Conservation (phyloP, 2,329 filamentous ascomycete genomes). For the Fusarium sp. region DNA sequence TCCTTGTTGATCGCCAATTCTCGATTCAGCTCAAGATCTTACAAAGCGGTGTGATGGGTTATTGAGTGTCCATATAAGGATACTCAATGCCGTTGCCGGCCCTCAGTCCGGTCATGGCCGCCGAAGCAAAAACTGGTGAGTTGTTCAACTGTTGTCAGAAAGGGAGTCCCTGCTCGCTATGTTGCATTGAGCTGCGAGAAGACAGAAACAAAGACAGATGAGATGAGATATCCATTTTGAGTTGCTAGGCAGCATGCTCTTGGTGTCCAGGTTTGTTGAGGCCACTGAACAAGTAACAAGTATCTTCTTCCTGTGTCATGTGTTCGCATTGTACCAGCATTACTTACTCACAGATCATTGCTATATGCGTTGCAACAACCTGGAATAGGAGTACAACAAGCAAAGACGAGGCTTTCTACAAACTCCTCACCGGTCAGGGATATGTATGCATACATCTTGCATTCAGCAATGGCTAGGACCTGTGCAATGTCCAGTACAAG, state of each 20-base stretch:
- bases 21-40: background rate
- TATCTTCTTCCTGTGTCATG: background rate
- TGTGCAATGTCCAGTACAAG: background rate
- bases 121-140: background rate
- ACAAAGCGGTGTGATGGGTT: background rate
- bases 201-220: background rate
- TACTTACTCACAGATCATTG: background rate
- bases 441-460: background rate
- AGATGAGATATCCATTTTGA: background rate
- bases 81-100: background rate
- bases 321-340: background rate
- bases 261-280: background rate
- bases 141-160: background rate
- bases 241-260: background rate
- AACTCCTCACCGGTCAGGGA: background rate
- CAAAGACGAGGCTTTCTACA: background rate
- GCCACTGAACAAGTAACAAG: background rate
- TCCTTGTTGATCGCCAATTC: conserved; percentile 2
- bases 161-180: background rate
- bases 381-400: background rate
- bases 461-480: background rate
- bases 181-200: background rate
- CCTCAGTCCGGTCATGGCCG: background rate
- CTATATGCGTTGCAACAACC: background rate
- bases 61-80: background rate